A percentile compares a stretch with the other conserved stretches of the same genome.
Conservation (phyloP, 2,329 filamentous ascomycete genomes). For the Sporothrix phasma region DNA sequence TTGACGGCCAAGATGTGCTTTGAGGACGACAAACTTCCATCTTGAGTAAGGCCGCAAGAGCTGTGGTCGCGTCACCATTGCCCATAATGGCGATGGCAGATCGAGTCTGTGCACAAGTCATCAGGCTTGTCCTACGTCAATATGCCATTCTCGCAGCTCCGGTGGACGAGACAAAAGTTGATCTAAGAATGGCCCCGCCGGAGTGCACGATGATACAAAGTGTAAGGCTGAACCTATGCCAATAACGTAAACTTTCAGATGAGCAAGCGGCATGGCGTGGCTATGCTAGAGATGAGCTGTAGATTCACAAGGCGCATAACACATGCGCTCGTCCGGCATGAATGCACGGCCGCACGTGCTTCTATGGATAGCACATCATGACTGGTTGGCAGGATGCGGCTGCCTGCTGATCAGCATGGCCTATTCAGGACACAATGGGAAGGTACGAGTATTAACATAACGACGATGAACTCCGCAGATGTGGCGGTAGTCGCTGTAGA, state of each 20-base stretch:
- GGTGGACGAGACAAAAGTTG: not conserved
- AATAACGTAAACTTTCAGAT: too few species aligned
- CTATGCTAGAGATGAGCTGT: too few species aligned
- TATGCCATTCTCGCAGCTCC: not conserved
- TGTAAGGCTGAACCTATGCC: not conserved
- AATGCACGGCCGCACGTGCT: not conserved
- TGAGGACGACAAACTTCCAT: too few species aligned
- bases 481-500: not conserved
- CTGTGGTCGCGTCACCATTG: not conserved
- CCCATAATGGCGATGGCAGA: not conserved
- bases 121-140: not conserved
- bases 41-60: not conserved
- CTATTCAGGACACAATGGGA: not conserved
- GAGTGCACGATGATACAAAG: not conserved
- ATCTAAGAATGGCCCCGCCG: not conserved
- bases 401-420: not conserved
- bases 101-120: too few species aligned
- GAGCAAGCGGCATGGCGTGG: too few species aligned
- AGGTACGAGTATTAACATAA: too few species aligned
- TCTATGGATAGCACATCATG: not conserved
- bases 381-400: not conserved
- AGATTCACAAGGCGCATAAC: not conserved
- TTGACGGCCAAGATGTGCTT: too few species aligned
- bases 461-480: not conserved
- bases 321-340: not conserved